Evolutionary conservation across 371 early-diverging fungal species (phyloP).

Genomic region (Capillidium heterosporum): DNA sequence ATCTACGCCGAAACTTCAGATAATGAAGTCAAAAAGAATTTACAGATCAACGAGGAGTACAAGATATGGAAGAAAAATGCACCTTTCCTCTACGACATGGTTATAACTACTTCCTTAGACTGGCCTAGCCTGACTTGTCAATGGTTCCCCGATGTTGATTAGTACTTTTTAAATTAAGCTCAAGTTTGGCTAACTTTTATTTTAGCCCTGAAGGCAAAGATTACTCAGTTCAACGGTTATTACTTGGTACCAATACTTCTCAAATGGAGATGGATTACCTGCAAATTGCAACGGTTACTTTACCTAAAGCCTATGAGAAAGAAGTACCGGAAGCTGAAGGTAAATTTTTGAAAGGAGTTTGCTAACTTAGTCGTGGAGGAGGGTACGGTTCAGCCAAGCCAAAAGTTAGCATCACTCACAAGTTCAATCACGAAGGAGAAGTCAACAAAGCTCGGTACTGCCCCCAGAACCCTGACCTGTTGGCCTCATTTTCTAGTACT

Average conservation of each 20-base stretch:
- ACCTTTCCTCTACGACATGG: slow-evolving; percentile 93
- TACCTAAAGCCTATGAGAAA: slow-evolving; percentile 38
- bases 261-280: slow-evolving; percentile 87
- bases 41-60: slow-evolving; percentile 87
- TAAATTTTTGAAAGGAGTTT: background rate
- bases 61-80: slow-evolving; percentile 98
- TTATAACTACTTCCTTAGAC: slow-evolving; percentile 90
- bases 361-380: slow-evolving; percentile 25
- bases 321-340: background rate
- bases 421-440: slow-evolving; percentile 86
- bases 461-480: slow-evolving; percentile 80
- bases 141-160: slow-evolving; percentile 91
- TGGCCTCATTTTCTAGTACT: slow-evolving; percentile 81
- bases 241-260: slow-evolving; percentile 94
- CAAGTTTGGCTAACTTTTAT: background rate
- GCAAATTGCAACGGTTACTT: slow-evolving; percentile 72
- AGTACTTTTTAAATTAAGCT: slow-evolving; percentile 18
- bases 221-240: slow-evolving; percentile 65
- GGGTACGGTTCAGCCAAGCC: slow-evolving; percentile 57
- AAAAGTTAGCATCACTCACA: slow-evolving; percentile 70
- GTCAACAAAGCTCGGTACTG: slow-evolving; percentile 90
- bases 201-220: slow-evolving; percentile 79
- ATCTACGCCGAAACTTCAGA: background rate
- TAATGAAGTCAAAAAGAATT: slow-evolving; percentile 32
- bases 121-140: slow-evolving; percentile 97